phyloP scores from a whole-genome alignment of 1,284 basidiomycete species.

The Tremellales sp. region DNA sequence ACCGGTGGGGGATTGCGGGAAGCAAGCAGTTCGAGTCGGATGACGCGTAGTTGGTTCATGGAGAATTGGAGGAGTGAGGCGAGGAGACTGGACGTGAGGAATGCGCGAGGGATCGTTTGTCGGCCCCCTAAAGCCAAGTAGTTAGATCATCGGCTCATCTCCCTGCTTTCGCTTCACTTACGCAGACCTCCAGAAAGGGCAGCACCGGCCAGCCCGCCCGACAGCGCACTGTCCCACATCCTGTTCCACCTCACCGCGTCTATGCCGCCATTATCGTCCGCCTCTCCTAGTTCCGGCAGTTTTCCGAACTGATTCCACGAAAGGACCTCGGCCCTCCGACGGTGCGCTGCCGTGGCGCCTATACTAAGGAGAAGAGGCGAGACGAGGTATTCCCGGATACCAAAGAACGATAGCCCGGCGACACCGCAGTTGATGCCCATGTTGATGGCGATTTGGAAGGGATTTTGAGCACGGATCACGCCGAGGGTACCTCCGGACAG shows the following conservation, averaged over 20 bases:
- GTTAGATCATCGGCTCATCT: slow-evolving; percentile 3
- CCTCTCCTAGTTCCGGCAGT: slow-evolving; percentile 11
- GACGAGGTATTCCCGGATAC: slow-evolving; percentile 46
- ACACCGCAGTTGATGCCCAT: slow-evolving; percentile 41
- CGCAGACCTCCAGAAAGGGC: slow-evolving; percentile 20
- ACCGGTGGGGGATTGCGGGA: not conserved
- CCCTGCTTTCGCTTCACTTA: slow-evolving; percentile 11
- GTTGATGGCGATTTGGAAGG: slow-evolving; percentile 27
- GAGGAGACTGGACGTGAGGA: slow-evolving; percentile 34
- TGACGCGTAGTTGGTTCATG: slow-evolving; percentile 32
- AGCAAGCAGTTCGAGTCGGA: slow-evolving; percentile 28
- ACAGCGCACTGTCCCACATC: slow-evolving; percentile 35
- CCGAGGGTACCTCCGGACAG: slow-evolving; percentile 34
- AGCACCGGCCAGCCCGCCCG: slow-evolving; percentile 34
- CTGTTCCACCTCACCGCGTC: slow-evolving; percentile 30
- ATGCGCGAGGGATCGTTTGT: slow-evolving; percentile 27
- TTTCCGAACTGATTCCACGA: slow-evolving; percentile 19
- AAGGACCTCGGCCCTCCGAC: slow-evolving; percentile 11
- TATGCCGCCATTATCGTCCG: slow-evolving; percentile 6
- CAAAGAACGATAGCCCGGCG: slow-evolving; percentile 39
- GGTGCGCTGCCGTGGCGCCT: slow-evolving; percentile 23
- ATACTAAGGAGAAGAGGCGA: slow-evolving; percentile 34
- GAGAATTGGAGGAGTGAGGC: slow-evolving; percentile 30
- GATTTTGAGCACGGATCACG: slow-evolving; percentile 27
- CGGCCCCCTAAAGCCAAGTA: slow-evolving; percentile 26